Base-by-base conservation (phyloP, 768 basidiomycete genomes). In the Tulasnella sp. region DNA sequence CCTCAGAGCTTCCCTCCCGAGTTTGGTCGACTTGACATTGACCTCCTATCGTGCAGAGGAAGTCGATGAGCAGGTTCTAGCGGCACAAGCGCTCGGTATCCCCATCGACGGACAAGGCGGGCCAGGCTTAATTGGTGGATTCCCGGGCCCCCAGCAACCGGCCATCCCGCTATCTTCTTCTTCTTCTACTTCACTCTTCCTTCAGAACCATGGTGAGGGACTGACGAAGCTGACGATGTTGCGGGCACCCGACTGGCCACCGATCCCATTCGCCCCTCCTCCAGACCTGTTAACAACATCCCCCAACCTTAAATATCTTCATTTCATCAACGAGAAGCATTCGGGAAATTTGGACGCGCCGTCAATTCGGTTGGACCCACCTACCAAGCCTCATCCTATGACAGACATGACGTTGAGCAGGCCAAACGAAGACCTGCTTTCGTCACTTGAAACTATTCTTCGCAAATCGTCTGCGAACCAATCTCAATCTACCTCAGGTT, bases 21-120 rank as follows among this genome's bases (percentile, higher is more conserved):
- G 85, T 3, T 84, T 95, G 54, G 85, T 81, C 40, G 89, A 89
- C 78, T 84, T 94, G 25, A 90, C 87, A 17, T 81, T 94, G 45
- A 93, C 92, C 0, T 92, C 92, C 1, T 92, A 91, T 69, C 85
- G 84, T 15, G 90, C 91, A 0, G 86, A 94, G 2, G 85, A 89
- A 68, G 84, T 93, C 74, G 88, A 88, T 76, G 90, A 77, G 36
- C 71, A 74, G 34, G 29, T 58, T 54, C 38, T 67, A 9, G 73
- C 67, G 15, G 52, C 91, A 5, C 90, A 90, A 29, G 0, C 91
- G 91, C 81, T 87, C 87, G 29, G 75, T 17, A 25, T 76, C 37
- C 39, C 75, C 40, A 36, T 54, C 15, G 39, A n/a, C 40, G 37
- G 42, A 29, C 37, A 38, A 14, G 75, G 67, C 17, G 73, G 73